Evolutionary conservation across 768 basidiomycete genomes (phyloP), one percentile per base, ranked within the genome.

Genomic region (Phanerodontia chrysosporium): DNA sequence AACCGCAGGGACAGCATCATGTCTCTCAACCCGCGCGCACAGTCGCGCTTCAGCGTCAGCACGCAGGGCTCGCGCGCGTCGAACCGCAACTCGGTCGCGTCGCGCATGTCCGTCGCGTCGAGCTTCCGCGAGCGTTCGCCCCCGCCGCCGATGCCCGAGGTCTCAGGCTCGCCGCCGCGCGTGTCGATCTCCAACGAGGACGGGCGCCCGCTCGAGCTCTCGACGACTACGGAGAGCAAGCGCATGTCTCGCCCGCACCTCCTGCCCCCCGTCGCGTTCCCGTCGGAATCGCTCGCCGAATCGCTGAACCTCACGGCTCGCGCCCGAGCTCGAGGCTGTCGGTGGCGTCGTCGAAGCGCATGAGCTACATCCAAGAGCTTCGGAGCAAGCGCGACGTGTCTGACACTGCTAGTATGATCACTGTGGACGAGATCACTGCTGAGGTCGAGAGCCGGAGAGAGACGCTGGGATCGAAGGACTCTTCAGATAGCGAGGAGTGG

Each of bases 351-450:
- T 82, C 77, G 44, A 83, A 82, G 63, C 84, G 92, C 4, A 80
- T 86, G 77, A 93, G 91, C 68, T 88, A 84, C 69, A 87, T 90
- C 76, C 89, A 87, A 1, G 91, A 93, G 67, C 70, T 92, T 57
- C 79, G 90, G 60, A 90, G 84, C 70, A 90, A 86, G 70, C 85
- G 90, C 22, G 93, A 97, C 66, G 79, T 82, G 39, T 90, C 90
- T 0, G 94, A 96, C 67, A 92, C 93, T 8, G 92, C 92, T 3
- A 94, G 91, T 64, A 74, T 98, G 66, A 81, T 98, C 73, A 99
- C 96, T 0, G 92, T 99, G 24, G 96, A 99, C 67, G 94, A 99
- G 74, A 97, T 99, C 66, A 98, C 97, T 0, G 95, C 93, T 10
- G 90, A 96, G 67, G 90, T 99, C 8, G 96, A 90, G 70, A 92